These are phyloP conservation scores for Vigna trinervia DNA, from an alignment of 306 rosid species.

Conservation along the genomic window DNA sequence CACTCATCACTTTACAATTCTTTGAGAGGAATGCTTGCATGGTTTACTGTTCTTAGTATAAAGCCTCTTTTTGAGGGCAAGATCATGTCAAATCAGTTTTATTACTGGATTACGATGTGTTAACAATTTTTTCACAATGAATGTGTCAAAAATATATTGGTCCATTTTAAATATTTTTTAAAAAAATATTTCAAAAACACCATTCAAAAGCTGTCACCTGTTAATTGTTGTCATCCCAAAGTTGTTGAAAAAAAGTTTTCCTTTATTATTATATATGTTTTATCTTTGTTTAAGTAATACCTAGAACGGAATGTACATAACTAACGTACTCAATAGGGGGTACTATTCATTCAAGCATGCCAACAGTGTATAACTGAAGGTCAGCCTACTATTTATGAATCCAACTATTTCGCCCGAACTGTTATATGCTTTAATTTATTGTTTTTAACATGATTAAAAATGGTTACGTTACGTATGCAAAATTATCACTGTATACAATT, in stretches of 20 bases:
- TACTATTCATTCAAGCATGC: conserved; percentile 35
- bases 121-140: too few relatives aligned
- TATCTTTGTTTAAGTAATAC: background rate
- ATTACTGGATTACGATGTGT: too few relatives aligned
- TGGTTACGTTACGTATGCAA: background rate
- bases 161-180: too few relatives aligned
- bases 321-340: background rate
- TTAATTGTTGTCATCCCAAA: too few relatives aligned
- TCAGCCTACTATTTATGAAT: conserved; percentile 41
- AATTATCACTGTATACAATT: background rate
- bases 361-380: conserved; percentile 51
- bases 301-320: background rate
- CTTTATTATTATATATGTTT: too few relatives aligned
- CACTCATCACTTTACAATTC: conserved; percentile 41
- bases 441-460: conserved; percentile 19
- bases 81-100: conserved; percentile 19
- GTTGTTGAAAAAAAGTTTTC: too few relatives aligned
- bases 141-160: too few relatives aligned
- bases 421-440: conserved; percentile 35
- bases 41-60: conserved; percentile 87
- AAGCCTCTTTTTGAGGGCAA: conserved; percentile 80
- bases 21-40: conserved; percentile 87
- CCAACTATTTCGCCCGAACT: background rate
- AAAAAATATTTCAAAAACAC: too few relatives aligned
- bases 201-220: too few relatives aligned